These are phyloP conservation scores for Epichloe sylvatica DNA, from an alignment of 2,329 filamentous ascomycete genomes.

Conservation along the genomic window DNA sequence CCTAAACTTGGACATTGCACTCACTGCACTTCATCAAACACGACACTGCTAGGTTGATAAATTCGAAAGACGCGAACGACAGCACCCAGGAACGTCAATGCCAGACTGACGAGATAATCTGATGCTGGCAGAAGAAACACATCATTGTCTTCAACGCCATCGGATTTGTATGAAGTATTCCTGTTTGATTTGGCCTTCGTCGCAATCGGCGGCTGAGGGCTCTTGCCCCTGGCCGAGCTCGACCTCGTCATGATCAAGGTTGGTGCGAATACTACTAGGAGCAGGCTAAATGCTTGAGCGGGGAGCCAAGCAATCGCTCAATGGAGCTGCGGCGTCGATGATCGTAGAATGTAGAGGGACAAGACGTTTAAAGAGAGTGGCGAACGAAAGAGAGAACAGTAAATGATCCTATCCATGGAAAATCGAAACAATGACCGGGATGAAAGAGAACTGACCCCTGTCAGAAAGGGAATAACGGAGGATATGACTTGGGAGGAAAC, in stretches of 20 bases:
- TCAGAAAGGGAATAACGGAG: not conserved
- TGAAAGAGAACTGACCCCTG: slow-evolving; percentile 3
- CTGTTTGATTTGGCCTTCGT: slow-evolving; percentile 25
- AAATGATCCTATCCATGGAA: slow-evolving; percentile 5
- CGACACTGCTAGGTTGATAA: slow-evolving; percentile 89
- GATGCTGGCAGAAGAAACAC: slow-evolving; percentile 71
- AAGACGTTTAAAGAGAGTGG: slow-evolving; percentile 10
- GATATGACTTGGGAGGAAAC: slow-evolving; percentile 7
- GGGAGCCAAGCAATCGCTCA: not conserved
- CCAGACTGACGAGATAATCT: slow-evolving; percentile 66
- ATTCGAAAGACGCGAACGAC: slow-evolving; percentile 85
- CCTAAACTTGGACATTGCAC: slow-evolving; percentile 24
- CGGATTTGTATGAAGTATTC: slow-evolving; percentile 52
- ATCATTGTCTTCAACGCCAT: slow-evolving; percentile 78
- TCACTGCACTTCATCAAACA: slow-evolving; percentile 98
- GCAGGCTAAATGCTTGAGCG: not conserved
- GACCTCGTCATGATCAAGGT: slow-evolving; percentile 19
- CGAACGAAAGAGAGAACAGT: slow-evolving; percentile 6
- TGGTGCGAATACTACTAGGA: not conserved
- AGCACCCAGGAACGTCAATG: slow-evolving; percentile 61
- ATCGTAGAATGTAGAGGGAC: not conserved
- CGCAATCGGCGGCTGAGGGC: slow-evolving; percentile 19
- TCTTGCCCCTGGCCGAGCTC: slow-evolving; percentile 22
- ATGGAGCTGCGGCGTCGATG: not conserved
- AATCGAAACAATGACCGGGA: slow-evolving; percentile 2